phyloP scores from a whole-genome alignment of 2,329 filamentous ascomycete genomes.

The Neurospora crassa region DNA sequence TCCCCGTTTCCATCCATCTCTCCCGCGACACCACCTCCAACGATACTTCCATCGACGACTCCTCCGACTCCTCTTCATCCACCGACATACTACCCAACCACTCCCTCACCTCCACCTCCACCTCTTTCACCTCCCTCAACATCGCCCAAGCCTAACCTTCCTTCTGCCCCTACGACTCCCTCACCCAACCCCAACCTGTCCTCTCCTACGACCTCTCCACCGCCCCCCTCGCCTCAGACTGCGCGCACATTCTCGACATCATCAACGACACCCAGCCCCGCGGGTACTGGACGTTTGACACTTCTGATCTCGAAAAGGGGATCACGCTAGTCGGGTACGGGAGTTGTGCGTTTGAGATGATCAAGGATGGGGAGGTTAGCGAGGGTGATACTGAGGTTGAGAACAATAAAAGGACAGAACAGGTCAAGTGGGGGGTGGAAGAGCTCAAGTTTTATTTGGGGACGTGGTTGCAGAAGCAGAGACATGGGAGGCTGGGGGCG shows the following conservation, averaged over 20 bases:
- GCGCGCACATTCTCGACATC: background rate
- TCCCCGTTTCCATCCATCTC: background rate
- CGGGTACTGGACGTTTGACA: background rate
- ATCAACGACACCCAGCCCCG: background rate
- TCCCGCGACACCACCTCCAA: background rate
- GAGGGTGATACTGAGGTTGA: too few species aligned
- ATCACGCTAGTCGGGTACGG: background rate
- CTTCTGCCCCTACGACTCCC: background rate
- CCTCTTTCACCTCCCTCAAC: background rate
- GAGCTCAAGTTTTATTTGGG: background rate
- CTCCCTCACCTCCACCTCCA: background rate
- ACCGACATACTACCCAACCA: background rate
- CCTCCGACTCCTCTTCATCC: background rate
- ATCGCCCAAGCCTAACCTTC: background rate
- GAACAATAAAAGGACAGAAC: fast-evolving
- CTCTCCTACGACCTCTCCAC: background rate
- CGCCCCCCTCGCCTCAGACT: background rate
- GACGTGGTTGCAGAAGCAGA: background rate
- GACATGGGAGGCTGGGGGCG: background rate
- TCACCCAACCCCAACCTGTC: background rate
- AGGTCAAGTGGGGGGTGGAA: background rate
- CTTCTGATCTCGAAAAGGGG: background rate
- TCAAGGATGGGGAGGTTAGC: background rate
- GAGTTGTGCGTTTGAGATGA: background rate
- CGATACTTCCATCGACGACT: too few species aligned